Evolutionary conservation across 257 asterid species (phyloP), one percentile per base, ranked within the genome.

Genomic region (Salvia splendens): DNA sequence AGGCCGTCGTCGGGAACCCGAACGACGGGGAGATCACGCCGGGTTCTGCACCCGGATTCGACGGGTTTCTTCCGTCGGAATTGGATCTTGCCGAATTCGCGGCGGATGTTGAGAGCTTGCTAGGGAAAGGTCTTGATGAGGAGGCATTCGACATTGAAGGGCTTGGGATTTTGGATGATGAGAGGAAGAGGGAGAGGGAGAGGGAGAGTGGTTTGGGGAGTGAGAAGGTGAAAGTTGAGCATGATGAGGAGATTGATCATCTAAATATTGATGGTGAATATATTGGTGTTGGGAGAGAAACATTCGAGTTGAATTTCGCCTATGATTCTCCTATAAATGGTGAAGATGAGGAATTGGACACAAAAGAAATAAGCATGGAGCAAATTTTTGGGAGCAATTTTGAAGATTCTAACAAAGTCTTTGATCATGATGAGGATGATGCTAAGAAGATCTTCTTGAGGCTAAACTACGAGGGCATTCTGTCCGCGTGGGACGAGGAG

Each of bases 61-160:
- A 82, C 17, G 91, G 85, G 57, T 80, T 85, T 62, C 81, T 79
- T 4, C 90, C 95, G 7, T 80, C 94, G 3, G 96, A 91, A 58
- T 73, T 85, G 86, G 97, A 88, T 73, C 85, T 91, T 14, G 96
- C 81, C 3, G 94, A 91, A 8, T 92, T 92, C 36, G 90, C 95
- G 0, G 95, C 98, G 0, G 95, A 89, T 46, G 94, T 89, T 0
- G 95, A 92, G 80, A 84, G 80, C 71, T 59, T 92, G 51, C 43
- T 92, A 1, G 96, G 98, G 2, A 87, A 81, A 67, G 95, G 95
- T 46, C 83, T 92, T 12, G 96, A 89, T 1, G 84, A 73, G 8
- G 90, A 83, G 56, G 65, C 88, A 11, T 87, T 89, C 38, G 86
- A 84, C 28, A 85, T 92, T 73, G 88, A 87, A 73, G 86, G 83